Base-by-base conservation (phyloP, 768 basidiomycete species). In the Xanthoconium stramineum region DNA sequence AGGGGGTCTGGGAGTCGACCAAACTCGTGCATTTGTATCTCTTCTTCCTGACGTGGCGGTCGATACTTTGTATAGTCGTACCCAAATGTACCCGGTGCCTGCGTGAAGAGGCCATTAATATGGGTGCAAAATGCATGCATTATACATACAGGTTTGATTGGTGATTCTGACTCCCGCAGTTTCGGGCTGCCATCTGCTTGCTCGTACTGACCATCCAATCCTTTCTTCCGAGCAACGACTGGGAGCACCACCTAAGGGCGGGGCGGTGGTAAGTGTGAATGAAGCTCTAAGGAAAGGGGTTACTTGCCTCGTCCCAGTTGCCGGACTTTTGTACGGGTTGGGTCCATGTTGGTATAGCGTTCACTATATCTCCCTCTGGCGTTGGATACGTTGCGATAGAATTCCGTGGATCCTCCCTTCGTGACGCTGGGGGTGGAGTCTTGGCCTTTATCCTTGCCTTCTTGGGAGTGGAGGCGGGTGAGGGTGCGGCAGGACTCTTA, bases 1-100 rank as follows among this genome's bases (percentile, higher is more conserved):
- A 65, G 14, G 54, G 57, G 20, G 24, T 65, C 63, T 57, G 73
- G 75, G 37, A 70, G 75, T 28, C 64, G 60, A 19, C 86, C 86
- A 64, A 90, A 86, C 60, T 89, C 88, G 63, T 82, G 78, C 84
- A 88, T 82, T 19, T 77, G 78, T 47, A 87, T 84, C 65, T 79
- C 77, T 50, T 71, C 71, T 32, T 72, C 73, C 20, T 55, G 65
- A 46, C 74, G 78, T 57, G 76, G 74, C 11, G 78, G 76, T 9
- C 84, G 82, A 63, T 86, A 84, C 70, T 91, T 93, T 8, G 84
- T 75, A 52, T 82, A 79, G 63, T 91, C 86, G 67, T 78, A 92
- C 5, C 85, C 89, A 69, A 93, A 93, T 43, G 89, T 91, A 19
- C 90, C 90, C 10, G 91, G 88, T 17, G 89, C 88, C 89, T 90